phyloP scores from a whole-genome alignment of 805 yeast species.

The Candida koratica region DNA sequence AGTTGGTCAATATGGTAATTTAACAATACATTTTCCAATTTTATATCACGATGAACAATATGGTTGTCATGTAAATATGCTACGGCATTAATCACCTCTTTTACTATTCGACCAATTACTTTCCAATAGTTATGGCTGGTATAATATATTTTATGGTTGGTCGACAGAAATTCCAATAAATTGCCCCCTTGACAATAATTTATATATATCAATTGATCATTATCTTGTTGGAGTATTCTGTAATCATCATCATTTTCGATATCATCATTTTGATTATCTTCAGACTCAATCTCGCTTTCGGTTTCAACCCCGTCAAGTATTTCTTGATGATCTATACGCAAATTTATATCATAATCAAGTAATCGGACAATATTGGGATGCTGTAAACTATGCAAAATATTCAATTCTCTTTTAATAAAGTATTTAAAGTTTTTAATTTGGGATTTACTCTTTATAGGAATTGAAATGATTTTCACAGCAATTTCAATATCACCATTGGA shows the following conservation, averaged over 20 bases:
- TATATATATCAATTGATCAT: constrained; percentile 50
- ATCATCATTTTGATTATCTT: neutral
- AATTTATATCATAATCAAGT: constrained; percentile 44
- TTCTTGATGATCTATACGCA: constrained; percentile 24
- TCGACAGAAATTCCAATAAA: constrained; percentile 53
- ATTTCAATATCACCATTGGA: constrained; percentile 29
- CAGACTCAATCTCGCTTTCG: constrained; percentile 16
- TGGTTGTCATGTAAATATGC: constrained; percentile 62
- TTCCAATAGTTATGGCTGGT: constrained; percentile 38
- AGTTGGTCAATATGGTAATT: constrained; percentile 29
- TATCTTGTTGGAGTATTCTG: constrained; percentile 18
- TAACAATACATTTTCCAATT: constrained; percentile 77
- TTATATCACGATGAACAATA: constrained; percentile 87
- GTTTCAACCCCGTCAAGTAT: constrained; percentile 17
- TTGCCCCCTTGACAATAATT: constrained; percentile 87
- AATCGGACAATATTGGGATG: constrained; percentile 73
- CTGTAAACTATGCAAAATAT: constrained; percentile 46
- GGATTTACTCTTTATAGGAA: constrained; percentile 28
- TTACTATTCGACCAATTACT: constrained; percentile 58
- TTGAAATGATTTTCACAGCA: constrained; percentile 65
- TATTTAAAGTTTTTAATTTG: constrained; percentile 30
- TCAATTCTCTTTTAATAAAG: constrained; percentile 59
- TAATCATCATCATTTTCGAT: constrained; percentile 14
- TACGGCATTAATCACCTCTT: constrained; percentile 69
- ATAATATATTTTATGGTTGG: constrained; percentile 35